Evolutionary conservation across 1,284 basidiomycete species (phyloP), one percentile per base, ranked within the genome.

Genomic region (Cerrena zonata): DNA sequence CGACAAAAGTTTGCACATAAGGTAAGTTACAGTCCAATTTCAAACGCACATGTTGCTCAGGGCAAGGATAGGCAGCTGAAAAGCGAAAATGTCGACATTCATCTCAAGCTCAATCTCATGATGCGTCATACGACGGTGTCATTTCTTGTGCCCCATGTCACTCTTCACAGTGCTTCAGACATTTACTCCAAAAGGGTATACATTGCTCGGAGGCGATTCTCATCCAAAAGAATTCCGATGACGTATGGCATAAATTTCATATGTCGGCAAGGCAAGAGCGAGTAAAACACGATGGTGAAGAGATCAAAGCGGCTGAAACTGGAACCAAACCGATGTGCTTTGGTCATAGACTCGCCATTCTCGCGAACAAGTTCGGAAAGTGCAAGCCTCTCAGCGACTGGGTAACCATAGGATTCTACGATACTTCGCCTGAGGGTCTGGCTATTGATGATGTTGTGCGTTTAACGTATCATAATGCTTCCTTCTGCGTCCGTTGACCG

Each of bases 161-260:
- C 58, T 45, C 50, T 3, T 58, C 67, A 1, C 69, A 56, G 51
- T 86, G 84, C 56, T 82, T 78, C 59, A 53, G 54, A 7, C 80
- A 86, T 58, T 59, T 81, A 5, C 61, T 84, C n/a, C 42, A 60
- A 5, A 57, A 61, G 22, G 70, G 69, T 11, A 59, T 80, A 23
- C 83, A 88, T 62, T 73, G 76, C 2, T 67, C 75, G 2, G 73
- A 79, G n/a, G n/a, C n/a, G 52, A 80, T 76, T 1, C 54, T 86
- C 4, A 54, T 24, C 54, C 57, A 3, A 53, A 57, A 10, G 71
- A 76, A 47, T 58, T 55, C 0, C 63, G 45, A 51, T 55, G 2
- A 34, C 75, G 69, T 84, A 88, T 52, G 45, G 15, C 83, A 85
- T 56, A 50, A 51, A 5, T 27, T 3, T 23, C 24, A 45, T n/a